These are phyloP conservation scores for Coemansia sp. DNA, from an alignment of 192 early-diverging fungal genomes.

Conservation along the genomic window DNA sequence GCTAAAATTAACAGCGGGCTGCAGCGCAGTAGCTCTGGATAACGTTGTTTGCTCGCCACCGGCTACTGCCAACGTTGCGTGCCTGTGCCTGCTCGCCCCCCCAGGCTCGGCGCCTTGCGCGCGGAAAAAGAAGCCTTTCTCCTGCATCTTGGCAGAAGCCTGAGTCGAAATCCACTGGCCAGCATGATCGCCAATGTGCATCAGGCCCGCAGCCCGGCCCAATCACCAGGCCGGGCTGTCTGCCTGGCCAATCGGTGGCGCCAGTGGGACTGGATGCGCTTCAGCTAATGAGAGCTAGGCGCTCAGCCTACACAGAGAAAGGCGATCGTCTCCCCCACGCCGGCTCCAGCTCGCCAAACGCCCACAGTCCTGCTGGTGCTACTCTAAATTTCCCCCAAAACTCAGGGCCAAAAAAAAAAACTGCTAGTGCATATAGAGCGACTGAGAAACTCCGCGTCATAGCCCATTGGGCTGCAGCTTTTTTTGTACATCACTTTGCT, in stretches of 20 bases:
- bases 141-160: no score
- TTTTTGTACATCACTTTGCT: neutral
- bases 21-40: neutral
- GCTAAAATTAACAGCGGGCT: neutral
- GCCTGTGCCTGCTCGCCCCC: neutral
- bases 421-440: no score
- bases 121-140: no score
- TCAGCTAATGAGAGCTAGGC: no score
- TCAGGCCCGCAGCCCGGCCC: slow-evolving; percentile 1
- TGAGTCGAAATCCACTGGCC: no score
- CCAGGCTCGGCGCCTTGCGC: neutral
- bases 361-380: neutral
- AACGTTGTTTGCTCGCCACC: neutral
- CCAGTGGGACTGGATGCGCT: neutral
- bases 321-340: neutral
- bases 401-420: slow-evolving; percentile 1
- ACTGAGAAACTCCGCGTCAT: neutral
- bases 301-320: neutral
- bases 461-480: slow-evolving; percentile 7
- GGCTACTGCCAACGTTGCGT: slow-evolving; percentile 1
- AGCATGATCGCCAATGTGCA: slow-evolving; percentile 8
- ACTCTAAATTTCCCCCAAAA: slow-evolving; percentile 4
- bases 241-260: slow-evolving; percentile 9
- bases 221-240: slow-evolving; percentile 1
- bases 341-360: slow-evolving; percentile 6